Evolutionary conservation across 1,284 basidiomycete species (phyloP).

Genomic region (Apiotrichum montevideense): DNA sequence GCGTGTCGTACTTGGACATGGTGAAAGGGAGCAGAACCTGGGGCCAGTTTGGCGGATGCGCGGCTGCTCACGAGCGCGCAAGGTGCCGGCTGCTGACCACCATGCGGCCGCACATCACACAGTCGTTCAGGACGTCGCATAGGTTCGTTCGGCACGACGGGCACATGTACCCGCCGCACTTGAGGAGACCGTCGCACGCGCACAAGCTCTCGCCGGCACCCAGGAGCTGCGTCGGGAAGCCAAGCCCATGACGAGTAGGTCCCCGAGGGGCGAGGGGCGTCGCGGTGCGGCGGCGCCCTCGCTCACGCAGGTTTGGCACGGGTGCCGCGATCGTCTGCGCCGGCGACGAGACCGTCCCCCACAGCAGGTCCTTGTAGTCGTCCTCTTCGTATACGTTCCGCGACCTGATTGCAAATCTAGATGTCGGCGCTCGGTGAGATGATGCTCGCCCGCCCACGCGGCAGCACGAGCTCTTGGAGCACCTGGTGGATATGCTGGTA

Average conservation of each 20-base stretch:
- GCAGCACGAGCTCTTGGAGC: conserved; percentile 68
- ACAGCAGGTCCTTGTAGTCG: conserved; percentile 89
- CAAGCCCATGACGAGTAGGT: conserved; percentile 93
- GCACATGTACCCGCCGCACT: conserved; percentile 86
- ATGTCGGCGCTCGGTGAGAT: conserved; percentile 93
- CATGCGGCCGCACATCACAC: conserved; percentile 93
- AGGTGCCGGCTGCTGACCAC: conserved; percentile 96
- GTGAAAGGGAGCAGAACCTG: conserved; percentile 46
- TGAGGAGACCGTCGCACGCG: conserved; percentile 86
- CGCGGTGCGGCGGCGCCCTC: conserved; percentile 23
- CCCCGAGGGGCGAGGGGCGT: conserved; percentile 59
- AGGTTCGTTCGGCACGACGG: conserved; percentile 87
- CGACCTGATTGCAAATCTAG: conserved; percentile 89
- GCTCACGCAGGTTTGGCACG: conserved; percentile 15
- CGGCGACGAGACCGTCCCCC: conserved; percentile 92
- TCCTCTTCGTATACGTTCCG: conserved; percentile 88
- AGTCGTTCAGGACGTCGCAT: conserved; percentile 98
- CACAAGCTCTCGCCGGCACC: conserved; percentile 78
- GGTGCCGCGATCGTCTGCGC: conserved; percentile 57
- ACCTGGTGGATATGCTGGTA: conserved; percentile 68
- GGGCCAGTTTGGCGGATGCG: background rate
- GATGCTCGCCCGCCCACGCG: conserved; percentile 82
- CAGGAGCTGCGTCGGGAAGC: conserved; percentile 82
- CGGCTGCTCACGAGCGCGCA: conserved; percentile 69
- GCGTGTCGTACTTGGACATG: background rate